Evolutionary conservation across 2,329 filamentous ascomycete genomes (phyloP).

Genomic region (Coleophoma eucalyptorum): DNA sequence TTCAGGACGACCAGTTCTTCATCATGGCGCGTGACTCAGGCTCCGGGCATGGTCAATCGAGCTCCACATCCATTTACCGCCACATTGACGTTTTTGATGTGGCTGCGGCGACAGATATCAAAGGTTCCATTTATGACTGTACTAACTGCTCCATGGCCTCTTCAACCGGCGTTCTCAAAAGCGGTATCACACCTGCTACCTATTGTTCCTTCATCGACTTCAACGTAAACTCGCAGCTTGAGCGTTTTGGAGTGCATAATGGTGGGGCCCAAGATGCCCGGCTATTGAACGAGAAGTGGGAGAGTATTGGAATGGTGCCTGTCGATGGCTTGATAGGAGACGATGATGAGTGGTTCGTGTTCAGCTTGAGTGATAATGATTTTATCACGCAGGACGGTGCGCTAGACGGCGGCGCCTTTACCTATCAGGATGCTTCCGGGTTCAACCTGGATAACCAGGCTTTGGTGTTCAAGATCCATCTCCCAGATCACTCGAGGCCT

Average conservation of each 20-base stretch:
- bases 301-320: conserved; percentile 61
- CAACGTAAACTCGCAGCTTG: conserved; percentile 62
- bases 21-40: conserved; percentile 61
- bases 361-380: conserved; percentile 69
- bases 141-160: conserved; percentile 28
- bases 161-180: conserved; percentile 47
- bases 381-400: conserved; percentile 68
- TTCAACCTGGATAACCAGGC: conserved; percentile 55
- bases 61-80: conserved; percentile 56
- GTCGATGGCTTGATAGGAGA: conserved; percentile 41
- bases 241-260: conserved; percentile 64
- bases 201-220: conserved; percentile 67
- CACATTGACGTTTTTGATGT: conserved; percentile 69
- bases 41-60: conserved; percentile 52
- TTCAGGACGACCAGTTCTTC: conserved; percentile 61
- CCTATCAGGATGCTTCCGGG: conserved; percentile 50
- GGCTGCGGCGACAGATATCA: conserved; percentile 56
- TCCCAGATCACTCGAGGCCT: conserved; percentile 17
- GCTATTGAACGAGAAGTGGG: conserved; percentile 76
- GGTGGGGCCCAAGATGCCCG: conserved; percentile 54
- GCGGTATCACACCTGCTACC: conserved; percentile 49
- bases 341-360: conserved; percentile 62
- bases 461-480: conserved; percentile 44
- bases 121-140: conserved; percentile 36
- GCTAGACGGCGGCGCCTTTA: conserved; percentile 48